phyloP scores from a whole-genome alignment of 345 rosid species.

The Salix purpurea region DNA sequence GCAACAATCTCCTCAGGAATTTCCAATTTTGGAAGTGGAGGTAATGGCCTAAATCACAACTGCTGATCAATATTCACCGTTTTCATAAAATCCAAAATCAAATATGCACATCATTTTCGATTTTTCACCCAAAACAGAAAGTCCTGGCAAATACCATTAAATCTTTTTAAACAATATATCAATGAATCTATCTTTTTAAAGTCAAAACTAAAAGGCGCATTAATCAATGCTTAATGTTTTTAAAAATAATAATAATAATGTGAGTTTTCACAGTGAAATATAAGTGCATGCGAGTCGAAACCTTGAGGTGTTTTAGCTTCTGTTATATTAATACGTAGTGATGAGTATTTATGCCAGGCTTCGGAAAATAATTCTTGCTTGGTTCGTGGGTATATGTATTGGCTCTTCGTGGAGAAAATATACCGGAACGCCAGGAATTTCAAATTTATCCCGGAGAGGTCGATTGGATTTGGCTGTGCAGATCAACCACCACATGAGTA shows the following conservation, averaged over 20 bases:
- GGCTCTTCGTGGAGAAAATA: background rate
- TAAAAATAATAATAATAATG: no score
- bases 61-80: background rate
- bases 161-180: background rate
- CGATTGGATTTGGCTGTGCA: background rate
- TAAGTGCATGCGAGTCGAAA: no score
- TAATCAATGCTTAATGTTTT: no score
- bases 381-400: background rate
- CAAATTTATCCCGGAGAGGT: background rate
- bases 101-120: background rate
- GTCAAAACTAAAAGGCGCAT: no score
- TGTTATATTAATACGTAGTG: no score
- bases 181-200: background rate
- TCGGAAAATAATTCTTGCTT: background rate
- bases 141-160: background rate
- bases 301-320: no score
- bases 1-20: constrained; percentile 61
- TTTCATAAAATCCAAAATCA: background rate
- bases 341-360: background rate
- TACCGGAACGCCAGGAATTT: no score
- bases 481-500: background rate
- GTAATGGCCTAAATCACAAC: constrained; percentile 62
- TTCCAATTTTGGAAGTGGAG: constrained; percentile 85
- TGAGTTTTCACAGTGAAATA: no score
- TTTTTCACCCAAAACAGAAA: background rate